These are phyloP conservation scores for Scenedesmus sp. DNA, from an alignment of 163 green algal species.

Conservation along the genomic window DNA sequence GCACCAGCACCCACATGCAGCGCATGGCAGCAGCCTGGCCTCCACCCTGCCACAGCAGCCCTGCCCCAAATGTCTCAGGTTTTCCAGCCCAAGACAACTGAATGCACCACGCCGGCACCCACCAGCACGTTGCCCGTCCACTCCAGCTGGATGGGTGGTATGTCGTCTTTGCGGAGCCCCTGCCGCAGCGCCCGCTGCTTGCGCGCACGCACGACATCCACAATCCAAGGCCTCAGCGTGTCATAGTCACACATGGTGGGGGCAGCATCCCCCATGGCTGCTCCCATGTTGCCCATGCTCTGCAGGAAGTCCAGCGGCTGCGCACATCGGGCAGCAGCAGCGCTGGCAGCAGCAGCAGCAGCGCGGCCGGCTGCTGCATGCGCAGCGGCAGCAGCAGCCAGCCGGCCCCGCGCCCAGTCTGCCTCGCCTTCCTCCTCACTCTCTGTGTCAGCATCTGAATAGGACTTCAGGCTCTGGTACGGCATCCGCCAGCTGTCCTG, in stretches of 20 bases:
- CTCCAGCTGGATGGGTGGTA: background rate
- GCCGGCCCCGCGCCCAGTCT: background rate
- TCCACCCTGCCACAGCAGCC: background rate
- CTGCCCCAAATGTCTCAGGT: background rate
- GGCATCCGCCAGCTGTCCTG: background rate
- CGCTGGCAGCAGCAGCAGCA: background rate
- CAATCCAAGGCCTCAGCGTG: background rate
- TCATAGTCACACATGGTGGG: background rate
- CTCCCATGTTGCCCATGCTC: background rate
- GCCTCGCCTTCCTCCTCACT: background rate
- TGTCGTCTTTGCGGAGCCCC: background rate
- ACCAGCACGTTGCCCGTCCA: slow-evolving; percentile 13
- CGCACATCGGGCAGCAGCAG: background rate
- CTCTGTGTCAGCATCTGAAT: slow-evolving; percentile 18
- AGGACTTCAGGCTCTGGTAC: background rate
- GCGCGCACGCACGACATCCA: background rate
- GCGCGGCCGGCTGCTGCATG: background rate
- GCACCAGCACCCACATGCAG: background rate
- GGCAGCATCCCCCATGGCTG: background rate
- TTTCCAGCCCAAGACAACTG: background rate
- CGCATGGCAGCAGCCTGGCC: background rate
- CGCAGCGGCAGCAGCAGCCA: background rate
- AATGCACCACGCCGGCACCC: background rate
- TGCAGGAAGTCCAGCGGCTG: background rate
- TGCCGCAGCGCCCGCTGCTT: background rate